Evolutionary conservation across 495 filamentous ascomycete species (phyloP).

Genomic region (Evansstolkia leycettana): DNA sequence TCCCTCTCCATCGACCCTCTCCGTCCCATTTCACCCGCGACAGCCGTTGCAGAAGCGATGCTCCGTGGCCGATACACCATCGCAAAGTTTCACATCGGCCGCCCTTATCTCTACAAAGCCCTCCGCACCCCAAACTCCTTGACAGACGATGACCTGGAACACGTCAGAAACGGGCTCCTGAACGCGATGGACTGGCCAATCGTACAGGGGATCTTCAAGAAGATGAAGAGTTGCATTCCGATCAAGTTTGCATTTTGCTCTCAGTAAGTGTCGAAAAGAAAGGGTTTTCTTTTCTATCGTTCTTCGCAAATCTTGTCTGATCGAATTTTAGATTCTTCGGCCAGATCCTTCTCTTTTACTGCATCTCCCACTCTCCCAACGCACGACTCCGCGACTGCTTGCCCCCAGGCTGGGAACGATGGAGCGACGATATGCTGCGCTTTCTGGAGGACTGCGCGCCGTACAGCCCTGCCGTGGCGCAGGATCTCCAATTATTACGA

Average conservation of each 20-base stretch:
- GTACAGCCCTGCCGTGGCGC: constrained; percentile 30
- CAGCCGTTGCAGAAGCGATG: constrained; percentile 35
- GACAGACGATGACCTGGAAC: constrained; percentile 33
- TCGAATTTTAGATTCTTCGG: constrained; percentile 27
- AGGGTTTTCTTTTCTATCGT: not conserved
- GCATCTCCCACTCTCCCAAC: constrained; percentile 30
- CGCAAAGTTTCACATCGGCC: constrained; percentile 36
- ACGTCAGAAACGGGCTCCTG: constrained; percentile 27
- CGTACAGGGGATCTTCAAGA: constrained; percentile 27
- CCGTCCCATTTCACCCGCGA: constrained; percentile 23
- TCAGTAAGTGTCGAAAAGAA: constrained; percentile 26
- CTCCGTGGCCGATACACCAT: constrained; percentile 32
- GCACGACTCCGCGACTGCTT: constrained; percentile 22
- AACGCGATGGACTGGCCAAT: constrained; percentile 37
- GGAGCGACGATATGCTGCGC: constrained; percentile 32
- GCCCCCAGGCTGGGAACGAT: constrained; percentile 32
- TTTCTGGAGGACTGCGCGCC: constrained; percentile 31
- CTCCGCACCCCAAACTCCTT: constrained; percentile 26
- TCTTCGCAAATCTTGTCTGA: not conserved
- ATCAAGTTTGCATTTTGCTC: constrained; percentile 38
- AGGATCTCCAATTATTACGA: constrained; percentile 31
- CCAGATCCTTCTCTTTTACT: constrained; percentile 34
- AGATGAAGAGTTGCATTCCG: constrained; percentile 36
- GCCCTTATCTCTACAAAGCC: constrained; percentile 37
- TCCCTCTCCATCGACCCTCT: constrained; percentile 9